Base-by-base conservation (phyloP, 305 asterid species). In the Fraxinus paxiana region DNA sequence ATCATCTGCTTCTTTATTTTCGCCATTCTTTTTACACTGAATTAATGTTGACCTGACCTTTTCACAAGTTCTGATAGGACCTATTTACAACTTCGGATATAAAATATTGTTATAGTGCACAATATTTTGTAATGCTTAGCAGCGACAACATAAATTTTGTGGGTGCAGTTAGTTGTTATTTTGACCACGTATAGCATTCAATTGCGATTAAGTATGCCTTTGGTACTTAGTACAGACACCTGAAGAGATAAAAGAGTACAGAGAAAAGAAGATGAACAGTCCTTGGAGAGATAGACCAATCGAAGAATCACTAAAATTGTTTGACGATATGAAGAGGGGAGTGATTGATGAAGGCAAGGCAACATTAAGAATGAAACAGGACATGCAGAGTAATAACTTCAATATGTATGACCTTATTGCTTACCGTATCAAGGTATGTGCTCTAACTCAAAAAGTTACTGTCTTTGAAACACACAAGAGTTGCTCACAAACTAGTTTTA, bases 391-490 rank as follows among this genome's bases (percentile, higher is more conserved):
- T 80, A 98, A 94, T 83, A 94, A 95, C 74, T 85, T 83, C 88
- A 95, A 95, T 88, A 94, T 94, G 98, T 94, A 88, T 75, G 97
- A 95, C 83, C 92, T 94, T 48, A 95, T 95, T 85, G 99, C 99
- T 77, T 95, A 95, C 83, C 98, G 97, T 76, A 91, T 95, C 84
- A 95, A 94, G 97, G 98, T 88, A 84, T 83, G 87, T 79, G 18
- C 76, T 46, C 82, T 80, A 81, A 8, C 18, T 51, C 69, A 51
- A 46, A 51, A 5, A 9, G 70, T 71, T 76, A 46, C 41, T 76
- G 65, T 31, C 73, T 80, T 75, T 38, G 34, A 34, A 84, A 63
- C 77, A 84, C 75, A 72, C 12, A 82, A 67, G 43, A 54, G 18
- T 79, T 76, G 22, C 88, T 80, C 79, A 82, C 43, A 34, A 56